These are phyloP conservation scores for Saturnispora sanitii DNA, from an alignment of 805 yeast genomes.

Conservation along the genomic window DNA sequence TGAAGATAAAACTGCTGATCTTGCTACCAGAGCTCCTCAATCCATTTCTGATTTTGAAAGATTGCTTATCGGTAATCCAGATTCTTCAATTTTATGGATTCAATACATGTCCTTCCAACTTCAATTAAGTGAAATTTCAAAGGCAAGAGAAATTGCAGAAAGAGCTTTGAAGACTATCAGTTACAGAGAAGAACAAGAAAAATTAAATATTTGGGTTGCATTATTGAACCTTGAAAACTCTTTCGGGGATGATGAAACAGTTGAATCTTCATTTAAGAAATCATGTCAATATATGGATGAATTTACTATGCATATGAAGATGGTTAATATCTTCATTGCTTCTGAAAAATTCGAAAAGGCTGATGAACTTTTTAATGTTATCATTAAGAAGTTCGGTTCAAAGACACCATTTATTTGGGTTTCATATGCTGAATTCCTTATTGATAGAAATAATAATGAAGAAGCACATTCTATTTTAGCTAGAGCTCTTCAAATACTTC, in stretches of 20 bases:
- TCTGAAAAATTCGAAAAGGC: constrained; percentile 69
- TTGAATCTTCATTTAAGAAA: constrained; percentile 72
- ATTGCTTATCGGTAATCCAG: constrained; percentile 81
- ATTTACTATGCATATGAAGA: constrained; percentile 65
- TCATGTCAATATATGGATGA: constrained; percentile 91
- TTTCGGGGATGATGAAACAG: constrained; percentile 77
- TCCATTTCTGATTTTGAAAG: constrained; percentile 90
- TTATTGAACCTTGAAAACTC: constrained; percentile 85
- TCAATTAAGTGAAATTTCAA: constrained; percentile 87
- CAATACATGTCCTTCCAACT: constrained; percentile 97
- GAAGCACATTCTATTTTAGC: constrained; percentile 68
- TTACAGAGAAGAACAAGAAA: constrained; percentile 87
- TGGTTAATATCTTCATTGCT: constrained; percentile 63
- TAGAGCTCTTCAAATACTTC: constrained; percentile 58
- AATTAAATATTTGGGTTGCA: constrained; percentile 93
- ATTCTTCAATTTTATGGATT: constrained; percentile 93
- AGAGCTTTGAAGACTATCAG: constrained; percentile 86
- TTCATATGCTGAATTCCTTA: constrained; percentile 64
- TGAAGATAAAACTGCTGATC: constrained; percentile 78
- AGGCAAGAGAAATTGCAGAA: constrained; percentile 87
- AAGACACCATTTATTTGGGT: constrained; percentile 69
- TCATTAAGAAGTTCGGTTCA: constrained; percentile 72
- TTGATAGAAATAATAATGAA: constrained; percentile 46
- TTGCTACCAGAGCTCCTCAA: constrained; percentile 81
- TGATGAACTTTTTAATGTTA: constrained; percentile 50